These are phyloP conservation scores for Tricholoma terreum DNA, from an alignment of 768 basidiomycete genomes.

Conservation along the genomic window DNA sequence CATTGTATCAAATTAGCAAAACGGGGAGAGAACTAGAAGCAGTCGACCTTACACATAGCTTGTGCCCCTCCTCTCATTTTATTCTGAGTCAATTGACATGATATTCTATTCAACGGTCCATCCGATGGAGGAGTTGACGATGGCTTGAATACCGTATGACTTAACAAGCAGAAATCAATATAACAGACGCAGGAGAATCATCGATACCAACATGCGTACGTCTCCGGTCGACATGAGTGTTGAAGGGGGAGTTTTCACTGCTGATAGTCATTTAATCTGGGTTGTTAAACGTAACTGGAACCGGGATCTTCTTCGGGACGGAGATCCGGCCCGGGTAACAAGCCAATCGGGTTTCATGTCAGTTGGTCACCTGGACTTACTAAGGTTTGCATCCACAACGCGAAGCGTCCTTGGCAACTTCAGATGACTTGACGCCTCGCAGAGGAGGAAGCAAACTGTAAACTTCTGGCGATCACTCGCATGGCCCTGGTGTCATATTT, in stretches of 20 bases:
- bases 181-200: neutral
- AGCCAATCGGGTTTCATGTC: no score
- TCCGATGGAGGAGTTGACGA: conserved; percentile 18
- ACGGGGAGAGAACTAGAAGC: neutral
- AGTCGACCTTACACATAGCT: conserved; percentile 67
- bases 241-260: neutral
- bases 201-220: conserved; percentile 32
- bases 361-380: no score
- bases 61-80: conserved; percentile 78
- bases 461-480: neutral
- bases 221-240: conserved; percentile 45
- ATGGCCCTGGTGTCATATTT: neutral
- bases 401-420: no score
- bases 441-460: no score
- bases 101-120: conserved; percentile 68
- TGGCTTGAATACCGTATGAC: conserved; percentile 40
- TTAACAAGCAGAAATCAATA: conserved; percentile 17
- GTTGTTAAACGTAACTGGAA: no score
- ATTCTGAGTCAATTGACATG: conserved; percentile 69
- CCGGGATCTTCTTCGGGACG: no score
- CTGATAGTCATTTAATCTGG: neutral
- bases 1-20: neutral
- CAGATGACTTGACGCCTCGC: no score
- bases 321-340: no score
- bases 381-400: no score